A percentile compares a stretch with the other conserved stretches of the same genome.
Conservation (phyloP, 495 filamentous ascomycete genomes). For the Penicillium verhagenii region DNA sequence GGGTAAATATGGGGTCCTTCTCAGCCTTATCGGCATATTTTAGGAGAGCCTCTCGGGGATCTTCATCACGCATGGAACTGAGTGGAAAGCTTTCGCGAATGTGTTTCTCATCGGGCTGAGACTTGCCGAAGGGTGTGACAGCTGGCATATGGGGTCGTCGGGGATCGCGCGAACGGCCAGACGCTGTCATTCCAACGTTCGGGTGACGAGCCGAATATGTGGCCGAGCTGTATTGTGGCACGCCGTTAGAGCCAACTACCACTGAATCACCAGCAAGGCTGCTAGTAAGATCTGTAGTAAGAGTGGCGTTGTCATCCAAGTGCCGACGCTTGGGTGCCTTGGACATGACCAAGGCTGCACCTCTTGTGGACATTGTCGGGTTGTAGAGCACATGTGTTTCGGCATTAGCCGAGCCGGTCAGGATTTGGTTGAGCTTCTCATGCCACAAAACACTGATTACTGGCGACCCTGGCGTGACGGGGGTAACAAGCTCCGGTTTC, state of each 20-base stretch:
- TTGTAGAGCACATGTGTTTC: conserved; percentile 90
- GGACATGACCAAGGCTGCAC: conserved; percentile 86
- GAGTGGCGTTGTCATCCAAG: conserved; percentile 83
- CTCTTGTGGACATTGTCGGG: conserved; percentile 73
- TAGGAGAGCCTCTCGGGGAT: conserved; percentile 88
- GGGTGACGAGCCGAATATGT: conserved; percentile 66
- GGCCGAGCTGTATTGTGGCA: conserved; percentile 45
- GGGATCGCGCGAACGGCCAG: conserved; percentile 77
- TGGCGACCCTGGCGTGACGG: conserved; percentile 78
- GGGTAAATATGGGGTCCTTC: conserved; percentile 91
- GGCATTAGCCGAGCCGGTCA: conserved; percentile 87
- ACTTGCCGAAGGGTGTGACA: conserved; percentile 89
- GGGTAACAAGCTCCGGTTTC: conserved; percentile 76
- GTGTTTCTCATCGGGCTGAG: conserved; percentile 85
- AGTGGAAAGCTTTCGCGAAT: conserved; percentile 84
- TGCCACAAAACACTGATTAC: conserved; percentile 90
- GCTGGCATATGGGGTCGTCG: conserved; percentile 76
- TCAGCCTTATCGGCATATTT: conserved; percentile 95
- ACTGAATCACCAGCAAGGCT: conserved; percentile 83
- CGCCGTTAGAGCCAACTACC: conserved; percentile 53
- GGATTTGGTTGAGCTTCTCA: conserved; percentile 89
- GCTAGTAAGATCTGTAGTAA: conserved; percentile 76
- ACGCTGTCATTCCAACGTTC: conserved; percentile 69
- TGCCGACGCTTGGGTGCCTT: conserved; percentile 92
- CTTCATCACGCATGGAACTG: conserved; percentile 94